These are phyloP conservation scores for Dactylis glomerata DNA, from an alignment of 176 grass and related monocot species.

Conservation along the genomic window DNA sequence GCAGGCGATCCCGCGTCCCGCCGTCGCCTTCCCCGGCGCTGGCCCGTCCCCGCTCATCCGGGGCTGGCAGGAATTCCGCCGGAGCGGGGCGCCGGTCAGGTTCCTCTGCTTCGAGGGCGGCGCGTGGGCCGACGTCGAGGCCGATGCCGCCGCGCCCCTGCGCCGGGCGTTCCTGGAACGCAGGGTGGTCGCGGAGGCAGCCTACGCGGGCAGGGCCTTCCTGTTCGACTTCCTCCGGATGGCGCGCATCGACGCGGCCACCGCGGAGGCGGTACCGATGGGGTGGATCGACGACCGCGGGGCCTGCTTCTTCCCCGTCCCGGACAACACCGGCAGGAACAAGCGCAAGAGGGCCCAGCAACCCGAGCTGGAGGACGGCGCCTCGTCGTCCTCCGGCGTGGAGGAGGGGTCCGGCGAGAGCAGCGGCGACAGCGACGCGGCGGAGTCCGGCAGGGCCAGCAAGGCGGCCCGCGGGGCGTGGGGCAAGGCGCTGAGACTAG, in stretches of 20 bases:
- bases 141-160: conserved; percentile 28
- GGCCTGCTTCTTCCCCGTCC: conserved; percentile 62
- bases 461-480: not conserved
- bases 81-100: conserved; percentile 45
- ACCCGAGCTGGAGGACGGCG: not conserved
- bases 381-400: conserved; percentile 22
- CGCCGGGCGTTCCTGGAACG: conserved; percentile 39
- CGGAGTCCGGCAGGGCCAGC: not conserved
- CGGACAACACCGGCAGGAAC: not conserved
- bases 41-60: not conserved
- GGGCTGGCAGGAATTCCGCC: conserved; percentile 41
- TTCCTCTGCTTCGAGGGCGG: conserved; percentile 64
- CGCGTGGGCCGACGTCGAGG: conserved; percentile 49
- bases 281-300: conserved; percentile 80
- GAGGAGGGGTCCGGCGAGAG: conserved; percentile 49
- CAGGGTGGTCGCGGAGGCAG: conserved; percentile 26
- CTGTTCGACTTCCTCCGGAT: conserved; percentile 71
- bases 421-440: not conserved
- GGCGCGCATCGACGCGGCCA: conserved; percentile 47
- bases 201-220: conserved; percentile 16
- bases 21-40: not conserved
- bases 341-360: conserved; percentile 4
- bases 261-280: conserved; percentile 36
- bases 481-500: conserved; percentile 15
- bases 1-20: not conserved